A percentile compares a stretch with the other conserved stretches of the same genome.
phyloP scores from a whole-genome alignment of 306 rosid genomes.

The Argentina anserina region DNA sequence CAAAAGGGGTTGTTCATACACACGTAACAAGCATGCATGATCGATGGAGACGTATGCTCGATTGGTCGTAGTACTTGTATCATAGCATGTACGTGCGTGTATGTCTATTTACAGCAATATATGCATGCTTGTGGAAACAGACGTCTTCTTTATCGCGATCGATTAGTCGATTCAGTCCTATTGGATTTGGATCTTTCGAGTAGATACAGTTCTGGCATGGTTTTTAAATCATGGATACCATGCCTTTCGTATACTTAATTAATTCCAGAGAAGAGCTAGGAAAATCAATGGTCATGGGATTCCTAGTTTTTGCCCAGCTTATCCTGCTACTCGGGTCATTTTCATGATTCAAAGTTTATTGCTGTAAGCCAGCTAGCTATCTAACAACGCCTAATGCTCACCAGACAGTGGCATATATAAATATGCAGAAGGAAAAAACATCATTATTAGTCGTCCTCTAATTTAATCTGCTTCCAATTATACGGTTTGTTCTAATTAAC shows the following conservation, averaged over 20 bases:
- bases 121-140: background rate
- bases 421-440: background rate
- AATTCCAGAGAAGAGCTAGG: background rate
- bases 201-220: background rate
- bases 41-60: background rate
- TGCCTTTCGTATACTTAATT: conserved; percentile 9
- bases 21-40: background rate
- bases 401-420: background rate
- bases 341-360: background rate
- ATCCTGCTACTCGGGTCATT: background rate
- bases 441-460: background rate
- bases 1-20: background rate
- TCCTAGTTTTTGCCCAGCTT: background rate
- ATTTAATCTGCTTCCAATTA: background rate
- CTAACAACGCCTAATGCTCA: background rate
- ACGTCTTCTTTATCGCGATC: background rate
- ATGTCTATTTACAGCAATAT: background rate
- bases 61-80: background rate
- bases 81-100: background rate
- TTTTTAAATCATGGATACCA: background rate
- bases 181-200: background rate
- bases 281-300: background rate
- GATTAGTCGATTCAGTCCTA: background rate
- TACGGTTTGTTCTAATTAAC: background rate
- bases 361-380: background rate